Percentiles rank a stretch among this genome's conserved stretches.
phyloP scores from a whole-genome alignment of 2,329 filamentous ascomycete species.

The Metarhizium sp. region DNA sequence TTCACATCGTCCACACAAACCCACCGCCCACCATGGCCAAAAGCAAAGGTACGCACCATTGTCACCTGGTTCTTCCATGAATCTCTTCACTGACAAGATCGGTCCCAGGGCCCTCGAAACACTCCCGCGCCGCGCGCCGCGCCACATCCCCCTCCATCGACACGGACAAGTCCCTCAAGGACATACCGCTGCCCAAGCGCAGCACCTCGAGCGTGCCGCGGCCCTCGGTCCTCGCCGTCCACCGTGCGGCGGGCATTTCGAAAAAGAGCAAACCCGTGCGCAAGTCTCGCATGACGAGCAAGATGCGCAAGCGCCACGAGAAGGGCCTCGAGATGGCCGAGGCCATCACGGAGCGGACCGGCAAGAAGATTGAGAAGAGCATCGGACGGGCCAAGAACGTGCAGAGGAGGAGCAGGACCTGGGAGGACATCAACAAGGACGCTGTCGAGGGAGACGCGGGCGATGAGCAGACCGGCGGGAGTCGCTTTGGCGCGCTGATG shows the following conservation, averaged over 20 bases:
- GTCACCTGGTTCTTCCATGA: background rate
- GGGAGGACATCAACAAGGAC: slow-evolving; percentile 48
- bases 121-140: slow-evolving; percentile 67
- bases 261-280: slow-evolving; percentile 55
- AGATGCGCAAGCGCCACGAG: slow-evolving; percentile 46
- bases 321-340: slow-evolving; percentile 49
- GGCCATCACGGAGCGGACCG: slow-evolving; percentile 49
- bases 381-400: slow-evolving; percentile 37
- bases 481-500: slow-evolving; percentile 9
- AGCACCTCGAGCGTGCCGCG: slow-evolving; percentile 17
- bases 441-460: slow-evolving; percentile 14
- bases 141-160: slow-evolving; percentile 62
- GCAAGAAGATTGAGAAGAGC: slow-evolving; percentile 46
- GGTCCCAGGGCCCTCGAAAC: slow-evolving; percentile 48
- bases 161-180: slow-evolving; percentile 62
- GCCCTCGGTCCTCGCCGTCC: slow-evolving; percentile 60
- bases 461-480: slow-evolving; percentile 8
- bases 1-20: background rate
- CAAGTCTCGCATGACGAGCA: slow-evolving; percentile 44
- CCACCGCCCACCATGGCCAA: slow-evolving; percentile 10
- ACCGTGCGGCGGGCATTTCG: slow-evolving; percentile 55
- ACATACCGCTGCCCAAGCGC: slow-evolving; percentile 30
- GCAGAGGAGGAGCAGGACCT: slow-evolving; percentile 40
- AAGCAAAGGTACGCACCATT: slow-evolving; percentile 4
- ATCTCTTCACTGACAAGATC: background rate